A percentile compares a stretch with the other conserved stretches of the same genome.
Conservation (phyloP, 192 early-diverging fungal genomes). For the Coemansia sp. region DNA sequence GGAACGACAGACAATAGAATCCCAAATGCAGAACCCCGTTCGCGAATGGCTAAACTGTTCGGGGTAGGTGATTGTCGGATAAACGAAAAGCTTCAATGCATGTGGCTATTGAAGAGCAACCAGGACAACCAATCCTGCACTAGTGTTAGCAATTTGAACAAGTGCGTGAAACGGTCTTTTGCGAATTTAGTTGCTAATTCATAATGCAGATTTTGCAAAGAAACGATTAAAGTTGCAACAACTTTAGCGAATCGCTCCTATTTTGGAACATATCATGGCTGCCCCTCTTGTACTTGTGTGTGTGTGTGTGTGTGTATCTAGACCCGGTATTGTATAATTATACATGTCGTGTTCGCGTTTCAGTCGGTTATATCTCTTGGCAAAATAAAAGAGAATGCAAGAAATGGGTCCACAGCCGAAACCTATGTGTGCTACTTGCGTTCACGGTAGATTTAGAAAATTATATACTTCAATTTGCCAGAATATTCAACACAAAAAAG, state of each 20-base stretch:
- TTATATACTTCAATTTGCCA: too few species aligned
- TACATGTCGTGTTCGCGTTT: not conserved
- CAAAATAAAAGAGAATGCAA: too few species aligned
- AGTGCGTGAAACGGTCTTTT: not conserved
- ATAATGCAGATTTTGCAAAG: not conserved
- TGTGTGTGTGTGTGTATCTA: not conserved
- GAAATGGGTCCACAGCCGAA: too few species aligned
- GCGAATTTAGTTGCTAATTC: not conserved
- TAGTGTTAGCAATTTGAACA: not conserved
- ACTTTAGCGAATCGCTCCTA: not conserved
- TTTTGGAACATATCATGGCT: not conserved
- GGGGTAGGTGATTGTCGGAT: not conserved
- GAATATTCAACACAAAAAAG: too few species aligned
- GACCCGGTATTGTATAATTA: not conserved
- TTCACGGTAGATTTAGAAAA: too few species aligned
- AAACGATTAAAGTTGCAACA: not conserved
- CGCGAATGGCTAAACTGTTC: not conserved
- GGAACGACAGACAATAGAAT: not conserved
- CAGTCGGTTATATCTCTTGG: not conserved
- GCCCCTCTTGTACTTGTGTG: not conserved
- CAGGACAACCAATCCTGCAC: too few species aligned
- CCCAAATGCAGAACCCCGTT: not conserved
- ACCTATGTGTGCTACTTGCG: too few species aligned
- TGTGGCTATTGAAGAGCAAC: too few species aligned
- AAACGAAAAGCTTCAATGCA: too few species aligned